These are phyloP conservation scores for Solanum virginianum DNA, from an alignment of 257 asterid species.

Conservation along the genomic window DNA sequence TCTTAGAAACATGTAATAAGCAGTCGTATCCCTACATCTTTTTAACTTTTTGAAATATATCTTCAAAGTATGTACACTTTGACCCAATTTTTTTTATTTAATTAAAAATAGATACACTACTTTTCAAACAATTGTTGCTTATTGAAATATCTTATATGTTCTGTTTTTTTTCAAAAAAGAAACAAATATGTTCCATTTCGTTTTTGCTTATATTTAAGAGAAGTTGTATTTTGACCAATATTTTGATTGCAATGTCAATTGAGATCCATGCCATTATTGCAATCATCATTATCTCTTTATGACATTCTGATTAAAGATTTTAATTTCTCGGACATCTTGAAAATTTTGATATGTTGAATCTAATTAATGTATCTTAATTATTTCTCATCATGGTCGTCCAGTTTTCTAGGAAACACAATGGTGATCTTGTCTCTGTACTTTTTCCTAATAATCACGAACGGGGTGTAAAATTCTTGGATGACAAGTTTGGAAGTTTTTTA, in stretches of 20 bases:
- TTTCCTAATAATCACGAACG: constrained; percentile 71
- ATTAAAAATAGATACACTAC: background rate
- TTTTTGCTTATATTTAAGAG: background rate
- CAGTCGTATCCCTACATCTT: background rate
- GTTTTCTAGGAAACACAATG: constrained; percentile 85
- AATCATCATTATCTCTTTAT: too few relatives aligned
- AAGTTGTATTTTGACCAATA: background rate
- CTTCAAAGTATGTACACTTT: background rate
- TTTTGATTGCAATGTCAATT: background rate
- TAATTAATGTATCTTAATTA: too few relatives aligned
- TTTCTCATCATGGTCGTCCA: too few relatives aligned
- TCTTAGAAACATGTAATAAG: background rate
- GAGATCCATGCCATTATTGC: background rate
- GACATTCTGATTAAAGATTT: too few relatives aligned
- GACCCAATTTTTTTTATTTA: background rate
- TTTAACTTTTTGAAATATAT: background rate
- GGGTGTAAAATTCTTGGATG: constrained; percentile 59
- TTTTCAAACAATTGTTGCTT: background rate
- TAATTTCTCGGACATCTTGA: too few relatives aligned
- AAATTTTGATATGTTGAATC: too few relatives aligned
- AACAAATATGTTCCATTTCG: background rate
- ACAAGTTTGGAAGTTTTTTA: constrained; percentile 71
- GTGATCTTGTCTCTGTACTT: constrained; percentile 52
- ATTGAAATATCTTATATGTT: background rate
- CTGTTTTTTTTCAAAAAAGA: background rate